Conservation (phyloP, 768 basidiomycete species). For the Leccinum rimulosum region DNA sequence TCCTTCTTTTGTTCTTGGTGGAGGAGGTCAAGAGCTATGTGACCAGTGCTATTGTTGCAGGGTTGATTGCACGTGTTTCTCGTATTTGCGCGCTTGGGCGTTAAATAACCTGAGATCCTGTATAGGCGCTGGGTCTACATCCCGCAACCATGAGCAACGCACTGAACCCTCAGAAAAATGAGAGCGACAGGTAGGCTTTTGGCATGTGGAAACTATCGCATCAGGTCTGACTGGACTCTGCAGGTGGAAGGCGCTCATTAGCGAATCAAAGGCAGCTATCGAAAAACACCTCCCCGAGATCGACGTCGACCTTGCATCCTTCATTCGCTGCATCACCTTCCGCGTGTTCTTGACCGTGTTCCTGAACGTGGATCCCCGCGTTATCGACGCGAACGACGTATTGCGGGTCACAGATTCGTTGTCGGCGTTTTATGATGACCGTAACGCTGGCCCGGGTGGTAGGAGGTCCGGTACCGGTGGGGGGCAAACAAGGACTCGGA, state of each 20-base stretch:
- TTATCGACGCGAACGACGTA: constrained; percentile 29
- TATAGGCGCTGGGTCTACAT: constrained; percentile 7
- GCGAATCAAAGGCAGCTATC: constrained; percentile 11
- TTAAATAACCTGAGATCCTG: not conserved
- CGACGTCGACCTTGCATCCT: constrained; percentile 33
- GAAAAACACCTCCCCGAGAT: constrained; percentile 13
- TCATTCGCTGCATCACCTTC: constrained; percentile 46
- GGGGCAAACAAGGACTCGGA: constrained; percentile 2
- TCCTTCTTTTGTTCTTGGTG: not conserved
- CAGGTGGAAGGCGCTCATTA: constrained; percentile 17
- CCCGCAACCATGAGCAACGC: constrained; percentile 9
- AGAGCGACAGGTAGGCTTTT: constrained; percentile 16
- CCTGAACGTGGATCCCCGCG: constrained; percentile 31
- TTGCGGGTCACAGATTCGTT: constrained; percentile 38
- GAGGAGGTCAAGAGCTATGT: not conserved
- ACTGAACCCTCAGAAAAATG: not conserved
- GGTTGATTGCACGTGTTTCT: constrained; percentile 18
- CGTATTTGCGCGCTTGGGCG: constrained; percentile 7
- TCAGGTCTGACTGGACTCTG: constrained; percentile 3
- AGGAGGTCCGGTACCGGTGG: not conserved
- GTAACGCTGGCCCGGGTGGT: not conserved
- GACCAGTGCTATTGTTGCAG: not conserved
- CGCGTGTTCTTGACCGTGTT: constrained; percentile 43
- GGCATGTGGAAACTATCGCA: not conserved
- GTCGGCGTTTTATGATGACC: constrained; percentile 42